Conservation (phyloP, 495 filamentous ascomycete species). For the Talaromyces thailandensis region DNA sequence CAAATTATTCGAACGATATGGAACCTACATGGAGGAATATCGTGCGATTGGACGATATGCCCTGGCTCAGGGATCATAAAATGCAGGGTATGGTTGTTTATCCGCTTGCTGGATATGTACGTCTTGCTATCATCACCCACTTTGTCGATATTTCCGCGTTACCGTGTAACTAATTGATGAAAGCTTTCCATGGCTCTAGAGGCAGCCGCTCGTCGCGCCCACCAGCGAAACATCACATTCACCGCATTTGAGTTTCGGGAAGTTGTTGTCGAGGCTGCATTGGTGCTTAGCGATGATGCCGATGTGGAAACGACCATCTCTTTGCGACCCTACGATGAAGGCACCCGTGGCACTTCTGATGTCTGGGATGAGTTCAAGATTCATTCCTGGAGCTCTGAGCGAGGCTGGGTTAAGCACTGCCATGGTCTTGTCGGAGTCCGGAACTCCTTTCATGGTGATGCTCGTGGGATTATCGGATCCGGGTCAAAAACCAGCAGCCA, state of each 20-base stretch:
- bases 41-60: constrained; percentile 33
- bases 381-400: constrained; percentile 20
- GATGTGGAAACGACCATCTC: constrained; percentile 33
- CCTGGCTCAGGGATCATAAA: constrained; percentile 45
- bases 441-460: background rate
- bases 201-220: constrained; percentile 17
- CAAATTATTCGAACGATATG: constrained; percentile 20
- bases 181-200: constrained; percentile 39
- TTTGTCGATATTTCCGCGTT: background rate
- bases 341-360: constrained; percentile 25
- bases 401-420: constrained; percentile 29
- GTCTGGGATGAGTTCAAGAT: constrained; percentile 30
- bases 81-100: constrained; percentile 38
- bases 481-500: constrained; percentile 2
- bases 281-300: constrained; percentile 30
- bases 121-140: constrained; percentile 1
- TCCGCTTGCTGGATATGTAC: constrained; percentile 38
- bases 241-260: constrained; percentile 26
- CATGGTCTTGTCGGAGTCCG: constrained; percentile 14
- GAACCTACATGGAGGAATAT: constrained; percentile 38
- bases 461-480: constrained; percentile 4
- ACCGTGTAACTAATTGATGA: constrained; percentile 9
- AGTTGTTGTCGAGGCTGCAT: constrained; percentile 28
- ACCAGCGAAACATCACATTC: constrained; percentile 11
- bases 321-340: constrained; percentile 28